phyloP scores from a whole-genome alignment of 129 eudicot species.

The Gnaphalium uliginosum region DNA sequence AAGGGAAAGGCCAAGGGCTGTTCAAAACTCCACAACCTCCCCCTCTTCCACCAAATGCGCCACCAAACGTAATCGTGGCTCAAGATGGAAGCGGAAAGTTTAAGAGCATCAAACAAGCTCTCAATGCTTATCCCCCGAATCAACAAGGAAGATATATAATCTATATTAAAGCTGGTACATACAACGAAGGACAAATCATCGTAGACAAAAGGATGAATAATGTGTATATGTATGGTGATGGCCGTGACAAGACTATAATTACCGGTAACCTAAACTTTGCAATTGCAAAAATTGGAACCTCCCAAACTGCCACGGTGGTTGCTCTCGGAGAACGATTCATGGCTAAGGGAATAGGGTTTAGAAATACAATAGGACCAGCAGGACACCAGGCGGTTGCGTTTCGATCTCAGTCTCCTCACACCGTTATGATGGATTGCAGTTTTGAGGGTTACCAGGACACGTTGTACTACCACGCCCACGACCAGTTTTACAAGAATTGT shows the following conservation, averaged over 20 bases:
- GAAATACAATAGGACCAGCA: slow-evolving; percentile 59
- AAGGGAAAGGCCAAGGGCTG: slow-evolving; percentile 26
- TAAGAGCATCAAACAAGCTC: slow-evolving; percentile 55
- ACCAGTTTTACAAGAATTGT: slow-evolving; percentile 60
- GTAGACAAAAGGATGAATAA: slow-evolving; percentile 41
- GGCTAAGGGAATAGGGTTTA: slow-evolving; percentile 49
- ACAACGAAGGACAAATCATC: slow-evolving; percentile 48
- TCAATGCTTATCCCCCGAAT: slow-evolving; percentile 52
- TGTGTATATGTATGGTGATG: slow-evolving; percentile 71
- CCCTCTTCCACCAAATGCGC: slow-evolving; percentile 26
- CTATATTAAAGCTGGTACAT: slow-evolving; percentile 61
- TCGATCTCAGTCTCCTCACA: slow-evolving; percentile 41
- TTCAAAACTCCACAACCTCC: slow-evolving; percentile 44
- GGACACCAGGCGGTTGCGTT: slow-evolving; percentile 80
- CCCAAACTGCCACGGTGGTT: slow-evolving; percentile 45
- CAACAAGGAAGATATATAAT: slow-evolving; percentile 51
- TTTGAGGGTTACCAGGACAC: slow-evolving; percentile 72
- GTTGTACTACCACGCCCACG: slow-evolving; percentile 50
- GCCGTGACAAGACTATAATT: slow-evolving; percentile 53
- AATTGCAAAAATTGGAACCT: slow-evolving; percentile 28
- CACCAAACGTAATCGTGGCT: slow-evolving; percentile 71
- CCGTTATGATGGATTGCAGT: slow-evolving; percentile 60
- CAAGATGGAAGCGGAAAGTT: slow-evolving; percentile 72
- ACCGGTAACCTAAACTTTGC: slow-evolving; percentile 47
- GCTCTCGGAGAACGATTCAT: slow-evolving; percentile 48